Percentiles rank a stretch among this genome's conserved stretches.
These are phyloP conservation scores for Chaetomiaceae sp. DNA, from an alignment of 2,329 filamentous ascomycete genomes.

Conservation along the genomic window DNA sequence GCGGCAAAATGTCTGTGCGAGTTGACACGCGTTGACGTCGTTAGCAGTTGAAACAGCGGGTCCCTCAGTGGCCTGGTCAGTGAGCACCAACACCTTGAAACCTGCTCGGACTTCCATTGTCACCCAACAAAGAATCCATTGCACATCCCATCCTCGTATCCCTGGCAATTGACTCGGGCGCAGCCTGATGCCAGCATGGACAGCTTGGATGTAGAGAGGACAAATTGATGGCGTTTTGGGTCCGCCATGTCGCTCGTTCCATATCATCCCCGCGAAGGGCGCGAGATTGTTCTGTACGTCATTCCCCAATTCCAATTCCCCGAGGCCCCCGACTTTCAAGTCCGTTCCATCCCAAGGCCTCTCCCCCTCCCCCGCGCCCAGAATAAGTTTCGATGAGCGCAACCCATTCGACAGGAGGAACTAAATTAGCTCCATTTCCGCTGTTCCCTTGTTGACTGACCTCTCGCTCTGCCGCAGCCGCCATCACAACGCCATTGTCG, in stretches of 20 bases:
- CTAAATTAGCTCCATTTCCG: neutral
- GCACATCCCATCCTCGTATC: neutral
- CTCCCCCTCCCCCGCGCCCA: too few relatives aligned
- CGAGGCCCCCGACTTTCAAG: neutral
- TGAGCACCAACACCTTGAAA: too few relatives aligned
- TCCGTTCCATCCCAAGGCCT: neutral
- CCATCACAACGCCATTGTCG: conserved; percentile 86
- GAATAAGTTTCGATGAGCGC: too few relatives aligned
- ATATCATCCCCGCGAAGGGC: conserved; percentile 66
- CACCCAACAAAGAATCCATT: neutral
- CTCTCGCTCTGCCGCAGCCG: conserved; percentile 54
- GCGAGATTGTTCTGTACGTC: conserved; percentile 75
- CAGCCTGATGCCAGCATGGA: conserved; percentile 15
- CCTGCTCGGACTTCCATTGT: neutral
- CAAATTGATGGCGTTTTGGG: conserved; percentile 15
- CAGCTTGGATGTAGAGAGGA: neutral
- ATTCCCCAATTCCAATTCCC: conserved; percentile 13
- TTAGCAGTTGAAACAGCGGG: too few relatives aligned
- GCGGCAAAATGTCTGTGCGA: too few relatives aligned
- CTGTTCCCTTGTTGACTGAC: neutral
- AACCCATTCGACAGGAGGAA: too few relatives aligned
- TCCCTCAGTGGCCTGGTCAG: too few relatives aligned
- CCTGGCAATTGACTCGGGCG: neutral
- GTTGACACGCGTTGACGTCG: too few relatives aligned
- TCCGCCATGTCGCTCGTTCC: conserved; percentile 64